Evolutionary conservation across 805 yeast genomes (phyloP), one percentile per base, ranked within the genome.

Genomic region (Millerozyma miso): DNA sequence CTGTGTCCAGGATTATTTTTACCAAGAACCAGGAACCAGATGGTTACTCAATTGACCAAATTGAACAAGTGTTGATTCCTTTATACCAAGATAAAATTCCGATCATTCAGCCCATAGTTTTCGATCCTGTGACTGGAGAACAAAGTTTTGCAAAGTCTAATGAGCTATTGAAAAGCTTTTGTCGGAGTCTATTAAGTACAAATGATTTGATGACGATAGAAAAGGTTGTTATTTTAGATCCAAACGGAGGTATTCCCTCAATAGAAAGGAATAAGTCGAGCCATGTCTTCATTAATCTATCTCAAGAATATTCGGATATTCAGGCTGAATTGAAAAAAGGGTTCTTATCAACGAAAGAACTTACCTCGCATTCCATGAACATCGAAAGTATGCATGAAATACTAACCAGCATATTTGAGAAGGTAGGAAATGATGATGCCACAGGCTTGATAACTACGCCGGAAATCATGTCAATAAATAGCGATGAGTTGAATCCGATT

Each of bases 401-500:
- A 1, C 66, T 88, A 31, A 60, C 64, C 2, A 45, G 64, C 7
- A 65, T 83, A 2, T 79, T 88, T 1, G 61, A 78, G 1, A 55
- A 43, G 12, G 50, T 64, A 2, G 53, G 57, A 1, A 58, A 56
- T 37, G 69, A 66, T 41, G 79, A 64, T 19, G 53, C 90, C 1
- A 81, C 95, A 0, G 99, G 97, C 0, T 68, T 93, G 2, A 85
- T 93, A 29, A 91, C 98, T 0, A 88, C 97, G 0, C 86, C 95
- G 0, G 62, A 70, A 7, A 79, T 88, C 17, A 91, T 95, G 19
- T 80, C 86, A 2, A 51, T 67, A 31, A 69, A 66, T 40, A 61
- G 58, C 44, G 74, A 70, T 49, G 74, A 76, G 39, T 67, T 82
- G 46, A 93, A 93, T 59, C 99, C 99, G 1, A 76, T 93, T 34